These are phyloP conservation scores for Vitis rotundifolia DNA, from an alignment of 164 flowering plant genomes.

Conservation along the genomic window DNA sequence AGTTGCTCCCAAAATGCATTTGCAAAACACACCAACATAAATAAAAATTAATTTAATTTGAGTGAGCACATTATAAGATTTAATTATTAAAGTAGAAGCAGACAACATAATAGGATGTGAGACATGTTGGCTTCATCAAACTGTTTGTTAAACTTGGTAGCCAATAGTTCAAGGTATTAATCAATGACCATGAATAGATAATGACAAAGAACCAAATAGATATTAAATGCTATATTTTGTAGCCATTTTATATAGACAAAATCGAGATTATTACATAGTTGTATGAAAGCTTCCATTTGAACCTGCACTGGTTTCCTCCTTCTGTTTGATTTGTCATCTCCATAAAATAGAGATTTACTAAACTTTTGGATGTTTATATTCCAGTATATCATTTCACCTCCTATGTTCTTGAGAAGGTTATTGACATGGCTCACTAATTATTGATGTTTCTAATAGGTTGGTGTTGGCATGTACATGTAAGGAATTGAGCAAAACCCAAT, in stretches of 20 bases:
- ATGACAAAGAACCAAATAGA: neutral
- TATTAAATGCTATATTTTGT: neutral
- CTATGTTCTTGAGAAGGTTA: too few relatives aligned
- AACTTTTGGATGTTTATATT: too few relatives aligned
- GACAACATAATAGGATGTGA: neutral
- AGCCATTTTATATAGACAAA: too few relatives aligned
- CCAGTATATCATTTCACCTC: too few relatives aligned
- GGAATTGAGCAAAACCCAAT: constrained; percentile 95
- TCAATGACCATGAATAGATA: neutral
- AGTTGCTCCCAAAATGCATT: too few relatives aligned
- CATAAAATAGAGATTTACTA: too few relatives aligned
- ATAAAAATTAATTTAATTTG: too few relatives aligned
- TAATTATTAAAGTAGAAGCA: too few relatives aligned
- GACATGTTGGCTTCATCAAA: neutral
- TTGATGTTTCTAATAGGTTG: constrained; percentile 51
- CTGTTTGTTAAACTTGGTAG: neutral
- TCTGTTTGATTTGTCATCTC: neutral
- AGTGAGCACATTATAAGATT: too few relatives aligned
- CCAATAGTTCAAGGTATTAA: too few relatives aligned
- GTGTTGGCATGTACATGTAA: constrained; percentile 99
- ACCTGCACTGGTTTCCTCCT: neutral
- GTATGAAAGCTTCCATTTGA: neutral
- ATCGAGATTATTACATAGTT: neutral
- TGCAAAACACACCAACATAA: too few relatives aligned
- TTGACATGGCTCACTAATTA: neutral